Conservation (phyloP, 139 green algal species). For the Asterochloris erici region DNA sequence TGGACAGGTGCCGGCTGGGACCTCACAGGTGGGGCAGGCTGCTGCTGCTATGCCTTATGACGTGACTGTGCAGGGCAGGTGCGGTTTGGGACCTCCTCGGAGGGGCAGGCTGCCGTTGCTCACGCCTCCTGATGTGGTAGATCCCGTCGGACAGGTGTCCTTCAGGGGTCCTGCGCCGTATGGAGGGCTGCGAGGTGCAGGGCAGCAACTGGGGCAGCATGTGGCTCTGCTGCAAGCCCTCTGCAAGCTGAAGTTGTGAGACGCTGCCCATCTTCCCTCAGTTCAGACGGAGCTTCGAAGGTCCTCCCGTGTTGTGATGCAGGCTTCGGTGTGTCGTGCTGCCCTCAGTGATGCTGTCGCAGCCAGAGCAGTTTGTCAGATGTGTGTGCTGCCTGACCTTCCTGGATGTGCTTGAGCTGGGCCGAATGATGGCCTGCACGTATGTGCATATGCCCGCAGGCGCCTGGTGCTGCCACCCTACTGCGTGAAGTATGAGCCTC, state of each 20-base stretch:
- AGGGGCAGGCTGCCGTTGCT: not conserved
- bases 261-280: too few species aligned
- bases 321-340: not conserved
- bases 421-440: not conserved
- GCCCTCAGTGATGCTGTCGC: not conserved
- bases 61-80: constrained; percentile 12
- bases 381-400: not conserved
- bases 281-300: too few species aligned
- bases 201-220: not conserved
- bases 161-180: not conserved
- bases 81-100: constrained; percentile 16
- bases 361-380: not conserved
- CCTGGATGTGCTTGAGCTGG: not conserved
- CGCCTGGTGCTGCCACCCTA: constrained; percentile 27
- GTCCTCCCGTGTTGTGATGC: too few species aligned
- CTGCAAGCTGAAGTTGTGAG: too few species aligned
- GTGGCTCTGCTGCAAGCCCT: not conserved
- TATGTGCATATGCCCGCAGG: not conserved
- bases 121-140: not conserved
- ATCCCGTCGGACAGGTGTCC: not conserved
- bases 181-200: not conserved
- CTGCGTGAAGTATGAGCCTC: not conserved
- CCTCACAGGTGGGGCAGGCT: constrained; percentile 14
- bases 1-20: constrained; percentile 22
- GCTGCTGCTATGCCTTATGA: not conserved